Conservation (phyloP, 495 filamentous ascomycete genomes). For the Xylaria nigripes region DNA sequence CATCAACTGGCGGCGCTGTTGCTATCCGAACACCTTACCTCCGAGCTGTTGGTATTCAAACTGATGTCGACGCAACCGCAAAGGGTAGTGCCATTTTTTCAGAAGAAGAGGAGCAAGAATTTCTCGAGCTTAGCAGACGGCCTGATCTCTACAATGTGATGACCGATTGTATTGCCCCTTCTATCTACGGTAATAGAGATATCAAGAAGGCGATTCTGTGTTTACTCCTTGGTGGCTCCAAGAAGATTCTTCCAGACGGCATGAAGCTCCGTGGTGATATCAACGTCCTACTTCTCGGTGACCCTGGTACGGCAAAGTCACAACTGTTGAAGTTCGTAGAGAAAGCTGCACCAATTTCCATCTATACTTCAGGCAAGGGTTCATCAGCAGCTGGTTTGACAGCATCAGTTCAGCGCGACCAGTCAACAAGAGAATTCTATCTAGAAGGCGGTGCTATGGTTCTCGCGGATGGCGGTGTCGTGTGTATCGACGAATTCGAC, state of each 20-base stretch:
- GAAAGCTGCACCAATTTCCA: constrained; percentile 92
- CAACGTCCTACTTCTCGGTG: constrained; percentile 94
- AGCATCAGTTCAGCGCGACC: constrained; percentile 91
- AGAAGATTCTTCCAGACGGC: constrained; percentile 96
- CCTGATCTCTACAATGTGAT: constrained; percentile 89
- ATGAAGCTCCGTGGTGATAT: constrained; percentile 99
- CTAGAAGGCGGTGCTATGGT: constrained; percentile 99
- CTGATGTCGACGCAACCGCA: constrained; percentile 79
- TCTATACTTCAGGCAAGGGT: constrained; percentile 98
- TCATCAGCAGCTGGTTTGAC: constrained; percentile 98
- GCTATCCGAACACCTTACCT: constrained; percentile 95
- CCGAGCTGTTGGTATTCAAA: constrained; percentile 87
- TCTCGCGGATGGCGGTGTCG: constrained; percentile 91
- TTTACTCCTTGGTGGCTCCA: constrained; percentile 88
- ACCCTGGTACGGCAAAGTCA: constrained; percentile 97
- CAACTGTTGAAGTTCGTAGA: constrained; percentile 97
- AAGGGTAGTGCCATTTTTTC: constrained; percentile 82
- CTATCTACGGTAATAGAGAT: constrained; percentile 91
- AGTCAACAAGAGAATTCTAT: constrained; percentile 90
- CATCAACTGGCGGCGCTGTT: constrained; percentile 62
- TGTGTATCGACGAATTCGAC: constrained; percentile 99
- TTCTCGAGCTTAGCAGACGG: constrained; percentile 81
- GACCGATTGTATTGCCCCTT: constrained; percentile 88
- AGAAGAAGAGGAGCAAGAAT: constrained; percentile 96
- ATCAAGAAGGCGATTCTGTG: constrained; percentile 99